Evolutionary conservation across 495 filamentous ascomycete species (phyloP).

Genomic region (Penicillium cinerascens): DNA sequence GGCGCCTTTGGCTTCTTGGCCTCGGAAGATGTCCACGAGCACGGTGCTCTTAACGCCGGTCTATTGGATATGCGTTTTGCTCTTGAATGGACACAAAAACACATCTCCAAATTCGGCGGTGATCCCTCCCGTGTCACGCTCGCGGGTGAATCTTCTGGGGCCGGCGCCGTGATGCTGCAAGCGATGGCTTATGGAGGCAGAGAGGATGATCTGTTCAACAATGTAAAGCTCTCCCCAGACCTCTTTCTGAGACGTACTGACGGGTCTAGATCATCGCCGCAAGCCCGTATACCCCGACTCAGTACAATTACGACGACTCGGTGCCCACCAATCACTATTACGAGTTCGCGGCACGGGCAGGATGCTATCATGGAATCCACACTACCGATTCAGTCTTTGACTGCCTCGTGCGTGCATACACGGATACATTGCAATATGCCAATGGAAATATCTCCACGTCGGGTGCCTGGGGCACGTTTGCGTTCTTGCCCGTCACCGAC

Average conservation of each 20-base stretch:
- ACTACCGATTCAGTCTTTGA: constrained; percentile 34
- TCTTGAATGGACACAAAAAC: constrained; percentile 57
- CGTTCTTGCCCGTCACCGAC: constrained; percentile 62
- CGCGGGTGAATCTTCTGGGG: constrained; percentile 41
- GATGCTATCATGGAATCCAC: constrained; percentile 38
- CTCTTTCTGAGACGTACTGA: not conserved
- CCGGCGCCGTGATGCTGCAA: constrained; percentile 49
- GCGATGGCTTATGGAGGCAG: constrained; percentile 49
- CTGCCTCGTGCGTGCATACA: constrained; percentile 53
- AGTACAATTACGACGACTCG: constrained; percentile 48
- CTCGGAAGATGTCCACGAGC: constrained; percentile 5
- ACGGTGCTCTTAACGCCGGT: constrained; percentile 36
- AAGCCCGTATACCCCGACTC: constrained; percentile 49
- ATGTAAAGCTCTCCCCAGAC: constrained; percentile 7
- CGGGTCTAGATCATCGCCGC: constrained; percentile 43
- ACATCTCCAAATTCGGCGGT: constrained; percentile 39
- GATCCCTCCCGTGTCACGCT: constrained; percentile 37
- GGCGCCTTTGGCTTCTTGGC: constrained; percentile 16
- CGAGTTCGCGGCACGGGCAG: constrained; percentile 49
- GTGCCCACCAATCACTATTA: constrained; percentile 53
- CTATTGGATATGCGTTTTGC: constrained; percentile 58
- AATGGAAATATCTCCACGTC: constrained; percentile 46
- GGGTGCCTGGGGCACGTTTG: constrained; percentile 50
- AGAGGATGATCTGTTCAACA: constrained; percentile 17
- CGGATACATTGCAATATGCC: constrained; percentile 52